Base-by-base conservation (phyloP, 2,329 filamentous ascomycete species). In the Aspergillus awamori region DNA sequence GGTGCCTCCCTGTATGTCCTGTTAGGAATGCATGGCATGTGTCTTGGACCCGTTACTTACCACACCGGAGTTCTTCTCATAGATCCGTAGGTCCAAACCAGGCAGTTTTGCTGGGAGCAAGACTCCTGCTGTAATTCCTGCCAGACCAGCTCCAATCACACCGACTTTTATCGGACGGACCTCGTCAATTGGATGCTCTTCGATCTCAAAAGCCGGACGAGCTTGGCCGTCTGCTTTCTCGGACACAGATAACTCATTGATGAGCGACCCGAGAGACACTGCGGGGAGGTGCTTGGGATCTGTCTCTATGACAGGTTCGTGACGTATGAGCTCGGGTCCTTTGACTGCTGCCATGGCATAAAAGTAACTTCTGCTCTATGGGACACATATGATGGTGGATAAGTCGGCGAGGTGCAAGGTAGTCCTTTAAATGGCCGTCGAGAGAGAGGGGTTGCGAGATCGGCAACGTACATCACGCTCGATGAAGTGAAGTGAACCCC, bases 61-160 rank as follows among this genome's bases (percentile, higher is more conserved):
- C 69, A 90, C 82, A 54, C 89, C 87, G 0, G 78, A 69, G 65
- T 90, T 90, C 76, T 90, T 91, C 69, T 91, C 88, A 57, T 86
- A 86, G 39, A 91, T 86, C 0, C 82, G 85, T 61, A 92, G 74
- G 48, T 89, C 77, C 52, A 92, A 83, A 0, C 83, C 83, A 0
- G 89, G 89, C 0, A 92, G 85, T 65, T 92, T 92, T 8, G 79
- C 82, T 0, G 89, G 89, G 0, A 93, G 77, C 8, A 92, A 74
- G 7, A 87, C 81, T 0, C 88, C 89, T 1, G 89, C 86, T 4
- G 84, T 83, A 38, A 90, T 82, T 3, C 88, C 88, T 0, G 86
- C 75, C 0, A 90, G 74, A 0, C 88, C 88, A 8, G 86, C 87
- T 1, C 88, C 88, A 33, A 90, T 83, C 0, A 90, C 82, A 0